These are phyloP conservation scores for Suillus decipiens DNA, from an alignment of 768 basidiomycete species.

Conservation along the genomic window DNA sequence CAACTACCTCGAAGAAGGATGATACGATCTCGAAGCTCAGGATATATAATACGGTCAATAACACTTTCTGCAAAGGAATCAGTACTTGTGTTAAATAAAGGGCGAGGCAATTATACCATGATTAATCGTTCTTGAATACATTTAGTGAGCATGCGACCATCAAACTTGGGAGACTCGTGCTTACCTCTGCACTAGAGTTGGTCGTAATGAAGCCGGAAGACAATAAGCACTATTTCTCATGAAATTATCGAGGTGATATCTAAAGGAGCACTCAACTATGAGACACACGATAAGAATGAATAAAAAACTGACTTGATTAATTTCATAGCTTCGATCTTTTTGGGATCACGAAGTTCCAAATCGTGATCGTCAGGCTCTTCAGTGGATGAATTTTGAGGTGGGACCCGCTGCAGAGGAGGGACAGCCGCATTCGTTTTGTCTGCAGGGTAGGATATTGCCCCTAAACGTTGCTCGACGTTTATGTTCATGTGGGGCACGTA, in stretches of 20 bases:
- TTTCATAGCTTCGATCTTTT: conserved; percentile 78
- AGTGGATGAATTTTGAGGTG: conserved; percentile 19
- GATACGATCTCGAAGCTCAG: conserved; percentile 88
- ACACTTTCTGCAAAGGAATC: conserved; percentile 62
- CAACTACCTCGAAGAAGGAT: conserved; percentile 79
- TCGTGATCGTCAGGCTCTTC: conserved; percentile 59
- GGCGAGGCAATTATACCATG: conserved; percentile 57
- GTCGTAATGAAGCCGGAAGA: conserved; percentile 83
- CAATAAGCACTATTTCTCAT: conserved; percentile 85
- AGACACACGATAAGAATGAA: not conserved
- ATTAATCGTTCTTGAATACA: conserved; percentile 63
- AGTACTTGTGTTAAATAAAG: conserved; percentile 14
- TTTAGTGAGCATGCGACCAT: conserved; percentile 6
- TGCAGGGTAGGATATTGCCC: conserved; percentile 50
- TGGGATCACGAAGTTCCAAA: conserved; percentile 55
- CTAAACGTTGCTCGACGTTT: conserved; percentile 54
- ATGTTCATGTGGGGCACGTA: conserved; percentile 64
- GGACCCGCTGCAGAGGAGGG: conserved; percentile 28
- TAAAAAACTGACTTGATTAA: conserved; percentile 63
- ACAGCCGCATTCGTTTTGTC: conserved; percentile 26
- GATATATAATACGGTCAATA: conserved; percentile 89
- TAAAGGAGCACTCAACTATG: conserved; percentile 27
- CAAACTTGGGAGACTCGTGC: conserved; percentile 13
- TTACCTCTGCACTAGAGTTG: conserved; percentile 85
- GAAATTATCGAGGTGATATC: conserved; percentile 92